These are phyloP conservation scores for Haplographium delicatum DNA, from an alignment of 495 filamentous ascomycete genomes.

Conservation along the genomic window DNA sequence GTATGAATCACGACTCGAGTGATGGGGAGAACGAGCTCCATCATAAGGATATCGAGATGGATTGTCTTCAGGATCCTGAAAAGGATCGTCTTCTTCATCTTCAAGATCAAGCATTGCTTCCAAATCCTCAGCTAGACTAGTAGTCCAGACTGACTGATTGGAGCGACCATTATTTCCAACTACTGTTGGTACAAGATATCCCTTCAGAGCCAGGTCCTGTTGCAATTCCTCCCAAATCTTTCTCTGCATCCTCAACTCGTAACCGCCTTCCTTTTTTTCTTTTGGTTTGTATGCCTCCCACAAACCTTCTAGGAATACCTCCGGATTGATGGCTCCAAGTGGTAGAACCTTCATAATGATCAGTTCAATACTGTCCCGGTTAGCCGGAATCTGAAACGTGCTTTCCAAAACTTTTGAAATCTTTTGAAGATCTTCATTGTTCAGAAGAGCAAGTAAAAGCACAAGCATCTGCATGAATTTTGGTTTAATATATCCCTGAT, in stretches of 20 bases:
- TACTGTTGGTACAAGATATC: not conserved
- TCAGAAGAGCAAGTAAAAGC: constrained; percentile 31
- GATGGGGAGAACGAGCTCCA: not conserved
- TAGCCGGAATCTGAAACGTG: constrained; percentile 29
- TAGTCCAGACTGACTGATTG: not conserved
- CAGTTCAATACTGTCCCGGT: constrained; percentile 28
- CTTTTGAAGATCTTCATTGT: constrained; percentile 29
- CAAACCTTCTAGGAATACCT: constrained; percentile 24
- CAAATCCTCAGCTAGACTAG: not conserved
- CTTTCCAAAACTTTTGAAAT: constrained; percentile 30
- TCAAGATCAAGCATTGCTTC: not conserved
- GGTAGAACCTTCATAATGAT: constrained; percentile 19
- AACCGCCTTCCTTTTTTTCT: not conserved
- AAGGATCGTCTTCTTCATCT: not conserved
- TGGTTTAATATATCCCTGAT: constrained; percentile 29
- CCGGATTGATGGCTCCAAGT: constrained; percentile 31
- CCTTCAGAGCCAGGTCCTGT: constrained; percentile 2
- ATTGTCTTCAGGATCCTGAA: not conserved
- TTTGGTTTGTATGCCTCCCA: not conserved
- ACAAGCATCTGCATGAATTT: constrained; percentile 36
- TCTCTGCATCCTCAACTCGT: not conserved
- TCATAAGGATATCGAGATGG: not conserved
- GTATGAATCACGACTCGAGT: no score
- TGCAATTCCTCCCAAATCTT: constrained; percentile 3
- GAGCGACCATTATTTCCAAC: not conserved